Percentiles rank a stretch among this genome's conserved stretches.
Conservation (phyloP, 441 rosid species). For the Capsella rubella region DNA sequence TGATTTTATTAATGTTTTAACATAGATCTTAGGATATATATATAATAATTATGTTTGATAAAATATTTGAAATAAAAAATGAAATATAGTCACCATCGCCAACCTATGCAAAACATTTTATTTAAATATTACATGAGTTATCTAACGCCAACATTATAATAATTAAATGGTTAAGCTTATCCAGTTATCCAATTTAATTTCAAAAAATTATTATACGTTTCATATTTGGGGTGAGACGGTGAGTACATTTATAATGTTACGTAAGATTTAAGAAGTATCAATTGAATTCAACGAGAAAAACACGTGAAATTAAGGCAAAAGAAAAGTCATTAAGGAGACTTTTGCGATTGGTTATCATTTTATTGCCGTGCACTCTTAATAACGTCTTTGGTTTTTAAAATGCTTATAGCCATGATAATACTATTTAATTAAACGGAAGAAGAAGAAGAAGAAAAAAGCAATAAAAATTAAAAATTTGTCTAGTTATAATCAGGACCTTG, state of each 20-base stretch:
- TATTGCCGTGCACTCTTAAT: background rate
- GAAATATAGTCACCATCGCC: background rate
- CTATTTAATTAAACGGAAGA: background rate
- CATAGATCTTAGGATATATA: too few relatives aligned
- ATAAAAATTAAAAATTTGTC: background rate
- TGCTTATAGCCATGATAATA: background rate
- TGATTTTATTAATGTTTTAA: too few relatives aligned
- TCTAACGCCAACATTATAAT: background rate
- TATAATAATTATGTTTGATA: too few relatives aligned
- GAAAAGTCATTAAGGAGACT: slow-evolving; percentile 13
- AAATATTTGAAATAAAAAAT: too few relatives aligned
- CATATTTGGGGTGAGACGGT: background rate
- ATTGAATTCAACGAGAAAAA: background rate
- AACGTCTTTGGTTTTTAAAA: background rate
- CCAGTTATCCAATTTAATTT: background rate
- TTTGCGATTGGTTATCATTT: background rate
- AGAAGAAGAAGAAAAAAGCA: too few relatives aligned
- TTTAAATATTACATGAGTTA: background rate
- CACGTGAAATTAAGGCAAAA: background rate
- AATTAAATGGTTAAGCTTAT: background rate
- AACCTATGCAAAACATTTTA: background rate
- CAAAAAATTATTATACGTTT: background rate
- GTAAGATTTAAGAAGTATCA: background rate
- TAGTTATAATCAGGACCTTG: background rate
- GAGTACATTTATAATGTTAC: background rate